Conservation (phyloP, 768 basidiomycete species). For the Galerina marginata region DNA sequence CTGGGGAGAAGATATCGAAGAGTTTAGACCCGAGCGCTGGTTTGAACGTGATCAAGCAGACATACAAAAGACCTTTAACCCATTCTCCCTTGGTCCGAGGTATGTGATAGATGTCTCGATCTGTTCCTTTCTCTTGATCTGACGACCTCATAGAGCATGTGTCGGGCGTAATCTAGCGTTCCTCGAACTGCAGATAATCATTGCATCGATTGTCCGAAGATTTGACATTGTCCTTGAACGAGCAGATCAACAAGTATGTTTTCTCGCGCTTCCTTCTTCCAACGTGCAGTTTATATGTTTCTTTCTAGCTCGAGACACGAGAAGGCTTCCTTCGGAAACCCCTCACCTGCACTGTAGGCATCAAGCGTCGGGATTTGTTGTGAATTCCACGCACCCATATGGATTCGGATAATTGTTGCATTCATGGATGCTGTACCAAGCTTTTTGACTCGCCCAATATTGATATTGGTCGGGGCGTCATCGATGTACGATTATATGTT, state of each 20-base stretch:
- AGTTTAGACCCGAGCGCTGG: constrained; percentile 85
- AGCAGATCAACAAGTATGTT: constrained; percentile 59
- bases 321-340: constrained; percentile 94
- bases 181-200: constrained; percentile 80
- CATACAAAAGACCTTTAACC: constrained; percentile 80
- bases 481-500: neutral
- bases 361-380: constrained; percentile 61
- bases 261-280: neutral
- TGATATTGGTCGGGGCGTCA: neutral
- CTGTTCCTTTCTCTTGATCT: constrained; percentile 4
- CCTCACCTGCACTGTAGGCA: constrained; percentile 70
- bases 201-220: constrained; percentile 78
- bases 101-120: constrained; percentile 31
- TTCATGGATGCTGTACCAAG: neutral
- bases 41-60: constrained; percentile 67
- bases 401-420: neutral
- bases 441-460: neutral
- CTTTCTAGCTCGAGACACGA: constrained; percentile 63
- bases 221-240: constrained; percentile 75
- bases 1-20: constrained; percentile 83
- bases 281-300: neutral
- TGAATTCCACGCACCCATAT: neutral
- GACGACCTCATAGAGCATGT: constrained; percentile 60
- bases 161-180: constrained; percentile 84
- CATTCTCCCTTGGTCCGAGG: constrained; percentile 86